Base-by-base conservation (phyloP, 225 moss, liverwort and hornwort genomes). In the Polytrichum commune region DNA sequence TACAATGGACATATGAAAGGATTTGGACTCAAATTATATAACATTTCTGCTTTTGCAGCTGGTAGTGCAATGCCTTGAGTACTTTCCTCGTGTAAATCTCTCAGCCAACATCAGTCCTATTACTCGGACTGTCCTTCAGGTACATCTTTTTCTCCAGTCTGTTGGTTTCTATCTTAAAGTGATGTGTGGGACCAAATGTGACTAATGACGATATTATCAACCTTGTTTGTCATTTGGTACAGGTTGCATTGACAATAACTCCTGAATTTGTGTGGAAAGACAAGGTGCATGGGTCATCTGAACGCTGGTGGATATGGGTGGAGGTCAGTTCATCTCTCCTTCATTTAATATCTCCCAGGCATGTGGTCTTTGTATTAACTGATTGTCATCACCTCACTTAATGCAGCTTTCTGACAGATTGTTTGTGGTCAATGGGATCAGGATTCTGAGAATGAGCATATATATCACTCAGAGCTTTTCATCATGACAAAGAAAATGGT, bases 221-320 rank as follows among this genome's bases (percentile, higher is more conserved):
- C 13, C 4, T 46, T 65, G 5, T 60, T 20, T 27, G 10, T 29
- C 24, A 35, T 75, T 56, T 35, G 54, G 67, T 72, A 64, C 83
- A 96, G 93, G 88, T 98, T 72, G 82, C 93, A 20, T 80, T 98
- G 83, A 95, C 94, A 26, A 91, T 98, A 62, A 85, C 84, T 76
- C 91, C 94, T 69, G 89, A 91, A 22, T 98, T 98, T 83, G 80
- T 84, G 22, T 98, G 98, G 98, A 98, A 91, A 84, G 98, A 98
- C 64, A 95, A 87, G 75, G 69, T 95, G 0, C 98, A 98, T 75
- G 98, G 98, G 65, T 65, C 79, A 69, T 90, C 91, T 77, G 81
- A 98, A 76, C 87, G 91, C 62, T 98, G 98, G 98, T 94, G 94
- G 90, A 90, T 98, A 77, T 94, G 95, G 96, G 96, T 97, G 65